Evolutionary conservation across 2,329 filamentous ascomycete genomes (phyloP).

Genomic region (Neonectria hederae): DNA sequence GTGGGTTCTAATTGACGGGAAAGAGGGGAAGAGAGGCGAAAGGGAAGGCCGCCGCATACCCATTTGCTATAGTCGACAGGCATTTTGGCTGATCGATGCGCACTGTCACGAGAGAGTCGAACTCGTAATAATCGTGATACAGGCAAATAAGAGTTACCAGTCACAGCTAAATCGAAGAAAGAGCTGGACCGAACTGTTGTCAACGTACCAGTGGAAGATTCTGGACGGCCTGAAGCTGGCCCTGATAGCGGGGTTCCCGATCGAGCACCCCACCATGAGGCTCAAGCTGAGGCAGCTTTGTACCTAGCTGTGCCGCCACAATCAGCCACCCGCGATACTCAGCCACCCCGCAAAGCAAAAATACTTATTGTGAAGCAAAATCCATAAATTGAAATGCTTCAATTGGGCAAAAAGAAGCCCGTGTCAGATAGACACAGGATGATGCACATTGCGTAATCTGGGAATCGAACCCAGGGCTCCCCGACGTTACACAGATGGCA

Average conservation of each 20-base stretch:
- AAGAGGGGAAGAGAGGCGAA: not conserved
- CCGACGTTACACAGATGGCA: constrained; percentile 32
- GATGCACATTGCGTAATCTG: constrained; percentile 30
- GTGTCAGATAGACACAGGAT: not conserved
- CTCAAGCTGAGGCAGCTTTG: not conserved
- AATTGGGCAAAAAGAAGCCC: not conserved
- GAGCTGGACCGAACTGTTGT: constrained; percentile 1
- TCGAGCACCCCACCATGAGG: constrained; percentile 36
- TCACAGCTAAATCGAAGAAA: not conserved
- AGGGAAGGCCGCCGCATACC: constrained; percentile 53
- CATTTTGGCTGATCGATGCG: constrained; percentile 48
- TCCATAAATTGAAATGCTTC: not conserved
- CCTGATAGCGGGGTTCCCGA: constrained; percentile 40
- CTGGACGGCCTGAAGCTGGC: constrained; percentile 36
- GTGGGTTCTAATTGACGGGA: not conserved
- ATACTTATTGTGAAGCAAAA: constrained; percentile 1
- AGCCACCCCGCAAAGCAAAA: constrained; percentile 14
- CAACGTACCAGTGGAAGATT: constrained; percentile 36
- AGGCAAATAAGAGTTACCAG: not conserved
- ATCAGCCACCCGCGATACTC: constrained; percentile 1
- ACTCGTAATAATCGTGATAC: not conserved
- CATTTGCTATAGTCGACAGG: constrained; percentile 74
- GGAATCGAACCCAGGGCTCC: constrained; percentile 40
- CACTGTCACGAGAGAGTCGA: not conserved
- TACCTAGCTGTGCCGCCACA: not conserved